Evolutionary conservation across 345 rosid species (phyloP).

Genomic region (Turnera subulata): DNA sequence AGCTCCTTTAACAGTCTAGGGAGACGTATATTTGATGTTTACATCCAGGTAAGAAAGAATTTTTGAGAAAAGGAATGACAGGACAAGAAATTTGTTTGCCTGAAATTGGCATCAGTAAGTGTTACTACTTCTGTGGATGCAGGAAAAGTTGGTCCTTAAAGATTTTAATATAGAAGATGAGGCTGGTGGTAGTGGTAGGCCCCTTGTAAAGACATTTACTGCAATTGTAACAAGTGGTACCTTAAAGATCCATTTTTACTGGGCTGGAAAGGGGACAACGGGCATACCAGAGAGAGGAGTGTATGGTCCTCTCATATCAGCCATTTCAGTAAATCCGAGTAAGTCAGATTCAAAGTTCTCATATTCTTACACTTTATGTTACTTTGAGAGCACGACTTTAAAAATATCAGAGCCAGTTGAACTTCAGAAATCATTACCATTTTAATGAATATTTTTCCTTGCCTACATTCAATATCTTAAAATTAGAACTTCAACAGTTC

Average conservation of each 20-base stretch:
- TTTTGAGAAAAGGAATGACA: not conserved
- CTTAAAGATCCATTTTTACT: constrained; percentile 23
- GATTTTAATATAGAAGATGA: constrained; percentile 23
- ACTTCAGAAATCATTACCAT: too few species aligned
- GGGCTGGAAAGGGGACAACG: constrained; percentile 32
- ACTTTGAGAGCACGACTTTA: too few species aligned
- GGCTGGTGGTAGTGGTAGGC: constrained; percentile 22
- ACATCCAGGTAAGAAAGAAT: constrained; percentile 53
- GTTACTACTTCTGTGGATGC: not conserved
- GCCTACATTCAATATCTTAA: too few species aligned
- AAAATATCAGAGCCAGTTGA: too few species aligned
- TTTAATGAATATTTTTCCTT: too few species aligned
- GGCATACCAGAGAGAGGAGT: constrained; percentile 25
- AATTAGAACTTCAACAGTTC: too few species aligned
- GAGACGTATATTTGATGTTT: constrained; percentile 69
- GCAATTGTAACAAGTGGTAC: constrained; percentile 17
- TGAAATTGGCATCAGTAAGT: not conserved
- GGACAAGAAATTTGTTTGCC: not conserved
- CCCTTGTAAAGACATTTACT: constrained; percentile 19
- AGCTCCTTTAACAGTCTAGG: constrained; percentile 53
- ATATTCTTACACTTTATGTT: not conserved
- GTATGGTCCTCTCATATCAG: constrained; percentile 28
- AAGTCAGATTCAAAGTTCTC: constrained; percentile 5
- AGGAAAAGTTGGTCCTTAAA: constrained; percentile 23
- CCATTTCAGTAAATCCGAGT: constrained; percentile 27